Percentiles rank a stretch among this genome's conserved stretches.
Conservation (phyloP, 1,284 basidiomycete genomes). For the Afroboletus lepidellus region DNA sequence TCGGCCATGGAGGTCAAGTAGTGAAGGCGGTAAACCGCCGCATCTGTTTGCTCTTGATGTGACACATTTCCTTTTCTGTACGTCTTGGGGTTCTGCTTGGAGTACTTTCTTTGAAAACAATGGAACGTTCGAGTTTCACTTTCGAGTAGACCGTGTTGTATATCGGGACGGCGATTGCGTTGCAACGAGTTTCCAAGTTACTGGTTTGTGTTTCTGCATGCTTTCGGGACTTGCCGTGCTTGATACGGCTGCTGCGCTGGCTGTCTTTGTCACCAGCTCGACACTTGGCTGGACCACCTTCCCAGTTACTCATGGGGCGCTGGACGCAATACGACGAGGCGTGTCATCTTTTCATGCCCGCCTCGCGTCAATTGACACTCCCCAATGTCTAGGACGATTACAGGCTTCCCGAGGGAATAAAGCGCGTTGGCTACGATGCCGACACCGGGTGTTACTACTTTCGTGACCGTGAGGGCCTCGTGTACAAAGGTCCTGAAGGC, state of each 20-base stretch:
- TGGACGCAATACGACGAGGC: conserved; percentile 60
- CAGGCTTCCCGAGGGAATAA: conserved; percentile 60
- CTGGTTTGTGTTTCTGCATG: neutral
- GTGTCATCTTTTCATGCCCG: conserved; percentile 10
- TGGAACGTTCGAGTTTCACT: neutral
- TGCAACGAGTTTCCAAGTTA: neutral
- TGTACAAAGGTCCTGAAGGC: conserved; percentile 53
- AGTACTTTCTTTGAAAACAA: neutral
- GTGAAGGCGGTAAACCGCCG: neutral
- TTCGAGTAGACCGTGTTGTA: neutral
- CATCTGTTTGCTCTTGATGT: conserved; percentile 14
- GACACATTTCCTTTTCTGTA: conserved; percentile 19
- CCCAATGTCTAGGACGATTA: conserved; percentile 50
- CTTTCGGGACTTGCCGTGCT: conserved; percentile 26
- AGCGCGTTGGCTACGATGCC: conserved; percentile 61
- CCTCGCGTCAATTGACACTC: neutral
- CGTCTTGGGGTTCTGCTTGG: no score
- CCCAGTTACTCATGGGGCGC: conserved; percentile 42
- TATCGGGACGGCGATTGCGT: neutral
- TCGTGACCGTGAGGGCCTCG: conserved; percentile 44
- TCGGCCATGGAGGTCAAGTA: conserved; percentile 31
- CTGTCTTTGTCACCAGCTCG: conserved; percentile 1
- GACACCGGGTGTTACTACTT: conserved; percentile 58
- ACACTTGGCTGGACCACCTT: conserved; percentile 24
- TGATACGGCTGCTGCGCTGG: neutral